Conservation (phyloP, 1,284 basidiomycete genomes). For the Porodaedalea pini region DNA sequence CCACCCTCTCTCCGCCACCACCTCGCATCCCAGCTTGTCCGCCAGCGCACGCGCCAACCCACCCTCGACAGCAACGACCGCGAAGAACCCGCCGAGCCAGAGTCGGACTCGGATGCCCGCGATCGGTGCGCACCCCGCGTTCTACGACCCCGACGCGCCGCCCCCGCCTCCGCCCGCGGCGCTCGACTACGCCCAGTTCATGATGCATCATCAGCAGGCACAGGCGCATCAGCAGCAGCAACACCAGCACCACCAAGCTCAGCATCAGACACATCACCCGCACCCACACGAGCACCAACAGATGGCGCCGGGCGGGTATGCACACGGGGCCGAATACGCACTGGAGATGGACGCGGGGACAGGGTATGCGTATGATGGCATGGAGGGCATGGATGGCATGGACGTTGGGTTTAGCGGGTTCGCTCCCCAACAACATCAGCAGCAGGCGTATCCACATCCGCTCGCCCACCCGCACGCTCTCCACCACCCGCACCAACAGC, state of each 20-base stretch:
- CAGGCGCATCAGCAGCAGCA: background rate
- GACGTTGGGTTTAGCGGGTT: background rate
- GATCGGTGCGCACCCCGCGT: constrained; percentile 5
- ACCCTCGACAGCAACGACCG: background rate
- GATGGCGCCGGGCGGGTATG: background rate
- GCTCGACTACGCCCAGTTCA: constrained; percentile 9
- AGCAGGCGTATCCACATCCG: background rate
- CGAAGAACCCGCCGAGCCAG: background rate
- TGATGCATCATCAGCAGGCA: constrained; percentile 9
- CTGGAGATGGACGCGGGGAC: background rate
- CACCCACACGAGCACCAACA: background rate
- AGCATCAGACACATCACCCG: background rate
- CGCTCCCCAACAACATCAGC: background rate
- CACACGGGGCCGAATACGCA: background rate
- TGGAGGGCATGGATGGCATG: background rate
- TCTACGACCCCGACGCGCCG: constrained; percentile 12
- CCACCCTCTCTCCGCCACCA: background rate
- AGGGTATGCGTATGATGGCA: background rate
- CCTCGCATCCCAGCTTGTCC: background rate
- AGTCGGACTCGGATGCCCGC: constrained; percentile 3
- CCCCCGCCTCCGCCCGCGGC: background rate
- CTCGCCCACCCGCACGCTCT: background rate
- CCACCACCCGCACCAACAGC: constrained; percentile 1
- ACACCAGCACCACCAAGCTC: constrained; percentile 1
- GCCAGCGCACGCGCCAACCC: background rate